phyloP scores from a whole-genome alignment of 305 asterid genomes.

The Fraxinus baroniana region DNA sequence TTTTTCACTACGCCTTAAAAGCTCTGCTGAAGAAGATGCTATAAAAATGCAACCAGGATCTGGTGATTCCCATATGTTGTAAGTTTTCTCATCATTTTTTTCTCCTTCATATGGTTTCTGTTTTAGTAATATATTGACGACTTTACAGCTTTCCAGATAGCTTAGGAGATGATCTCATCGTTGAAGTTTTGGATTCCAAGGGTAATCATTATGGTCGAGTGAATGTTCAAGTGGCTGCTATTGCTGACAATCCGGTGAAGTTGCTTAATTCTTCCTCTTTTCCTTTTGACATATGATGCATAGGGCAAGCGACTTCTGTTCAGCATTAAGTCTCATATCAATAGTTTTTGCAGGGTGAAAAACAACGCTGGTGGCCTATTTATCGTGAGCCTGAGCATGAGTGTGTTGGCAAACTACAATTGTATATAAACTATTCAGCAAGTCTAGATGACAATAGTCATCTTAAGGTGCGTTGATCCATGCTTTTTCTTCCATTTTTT shows the following conservation, averaged over 20 bases:
- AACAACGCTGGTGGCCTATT: constrained; percentile 56
- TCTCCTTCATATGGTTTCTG: neutral
- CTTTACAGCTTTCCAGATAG: constrained; percentile 57
- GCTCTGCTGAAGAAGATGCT: constrained; percentile 51
- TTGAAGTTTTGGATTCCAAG: constrained; percentile 48
- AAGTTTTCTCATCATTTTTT: constrained; percentile 11
- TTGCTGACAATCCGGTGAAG: constrained; percentile 51
- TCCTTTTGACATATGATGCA: neutral
- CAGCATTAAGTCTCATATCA: constrained; percentile 1
- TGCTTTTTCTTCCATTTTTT: neutral
- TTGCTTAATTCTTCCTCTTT: neutral
- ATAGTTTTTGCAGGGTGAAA: constrained; percentile 41
- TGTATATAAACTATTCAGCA: constrained; percentile 45
- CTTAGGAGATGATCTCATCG: constrained; percentile 47
- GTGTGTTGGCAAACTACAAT: constrained; percentile 53
- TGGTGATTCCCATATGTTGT: constrained; percentile 42
- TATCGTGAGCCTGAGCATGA: constrained; percentile 55
- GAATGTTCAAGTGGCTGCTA: constrained; percentile 53
- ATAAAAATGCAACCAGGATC: constrained; percentile 56
- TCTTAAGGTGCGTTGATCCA: constrained; percentile 38
- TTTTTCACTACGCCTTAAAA: constrained; percentile 46
- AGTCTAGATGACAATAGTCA: constrained; percentile 45
- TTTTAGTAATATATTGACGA: constrained; percentile 17
- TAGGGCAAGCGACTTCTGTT: constrained; percentile 1
- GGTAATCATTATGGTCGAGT: constrained; percentile 54